These are phyloP conservation scores for Medicago ruthenica DNA, from an alignment of 306 rosid species.

Conservation along the genomic window DNA sequence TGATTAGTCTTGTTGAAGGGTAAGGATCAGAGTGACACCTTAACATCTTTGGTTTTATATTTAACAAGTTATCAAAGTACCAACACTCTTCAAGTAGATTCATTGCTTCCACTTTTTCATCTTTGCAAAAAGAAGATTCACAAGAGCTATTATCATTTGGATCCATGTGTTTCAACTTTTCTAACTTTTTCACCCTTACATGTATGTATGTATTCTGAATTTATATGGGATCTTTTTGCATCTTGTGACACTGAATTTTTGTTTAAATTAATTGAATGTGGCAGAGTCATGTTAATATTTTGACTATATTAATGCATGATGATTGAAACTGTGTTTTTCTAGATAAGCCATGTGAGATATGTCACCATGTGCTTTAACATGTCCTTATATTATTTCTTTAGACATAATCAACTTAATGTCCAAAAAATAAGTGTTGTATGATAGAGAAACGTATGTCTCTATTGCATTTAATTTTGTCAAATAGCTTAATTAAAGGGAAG, in stretches of 20 bases:
- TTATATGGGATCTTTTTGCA: slow-evolving; percentile 33
- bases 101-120: slow-evolving; percentile 55
- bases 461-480: slow-evolving; percentile 31
- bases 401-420: slow-evolving; percentile 35
- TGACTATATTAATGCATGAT: slow-evolving; percentile 34
- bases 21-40: slow-evolving; percentile 73
- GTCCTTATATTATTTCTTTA: slow-evolving; percentile 28
- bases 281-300: background rate
- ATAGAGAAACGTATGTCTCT: background rate
- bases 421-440: slow-evolving; percentile 35
- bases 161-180: slow-evolving; percentile 59
- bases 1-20: slow-evolving; percentile 47
- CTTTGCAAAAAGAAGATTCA: slow-evolving; percentile 54
- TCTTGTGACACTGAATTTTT: background rate
- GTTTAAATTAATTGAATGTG: slow-evolving; percentile 36
- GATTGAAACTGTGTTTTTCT: slow-evolving; percentile 38
- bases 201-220: background rate
- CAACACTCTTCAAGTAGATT: slow-evolving; percentile 84
- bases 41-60: slow-evolving; percentile 55
- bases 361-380: slow-evolving; percentile 50
- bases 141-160: slow-evolving; percentile 46
- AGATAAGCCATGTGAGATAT: slow-evolving; percentile 59
- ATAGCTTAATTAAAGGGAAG: background rate
- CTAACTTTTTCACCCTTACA: slow-evolving; percentile 29
- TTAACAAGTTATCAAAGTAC: slow-evolving; percentile 76